Evolutionary conservation across 352 stramenopile species (phyloP).

Genomic region (Phytophthora pluvialis): DNA sequence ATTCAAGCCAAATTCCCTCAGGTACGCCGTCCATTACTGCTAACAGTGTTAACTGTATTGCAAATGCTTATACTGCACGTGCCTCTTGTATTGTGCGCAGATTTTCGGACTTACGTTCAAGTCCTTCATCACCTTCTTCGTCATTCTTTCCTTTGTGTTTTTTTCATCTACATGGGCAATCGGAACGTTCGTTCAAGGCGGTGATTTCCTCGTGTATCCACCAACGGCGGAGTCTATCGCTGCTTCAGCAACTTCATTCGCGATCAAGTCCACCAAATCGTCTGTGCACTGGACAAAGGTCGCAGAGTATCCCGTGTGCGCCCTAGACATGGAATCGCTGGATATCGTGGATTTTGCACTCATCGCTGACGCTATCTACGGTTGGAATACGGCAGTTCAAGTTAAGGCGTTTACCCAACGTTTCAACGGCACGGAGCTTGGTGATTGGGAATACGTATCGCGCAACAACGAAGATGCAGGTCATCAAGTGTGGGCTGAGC

Average conservation of each 20-base stretch:
- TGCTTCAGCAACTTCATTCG: constrained; percentile 24
- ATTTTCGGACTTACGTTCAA: constrained; percentile 89
- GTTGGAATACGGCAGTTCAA: constrained; percentile 80
- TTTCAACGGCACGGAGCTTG: constrained; percentile 80
- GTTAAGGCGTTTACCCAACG: constrained; percentile 76
- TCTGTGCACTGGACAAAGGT: constrained; percentile 48
- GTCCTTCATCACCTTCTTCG: constrained; percentile 86
- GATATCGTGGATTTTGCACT: constrained; percentile 88
- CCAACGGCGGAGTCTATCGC: constrained; percentile 37
- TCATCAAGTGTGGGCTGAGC: constrained; percentile 87
- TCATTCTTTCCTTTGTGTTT: constrained; percentile 87
- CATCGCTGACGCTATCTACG: constrained; percentile 84
- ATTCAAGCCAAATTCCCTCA: constrained; percentile 87
- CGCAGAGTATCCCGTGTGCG: constrained; percentile 83
- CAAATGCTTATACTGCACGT: constrained; percentile 8
- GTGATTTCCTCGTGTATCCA: constrained; percentile 82
- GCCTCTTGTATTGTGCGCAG: constrained; percentile 23
- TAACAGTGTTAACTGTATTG: not conserved
- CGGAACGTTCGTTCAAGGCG: constrained; percentile 86
- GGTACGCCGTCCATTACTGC: constrained; percentile 23
- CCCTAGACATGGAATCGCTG: constrained; percentile 63
- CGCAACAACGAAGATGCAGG: constrained; percentile 69
- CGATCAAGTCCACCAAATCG: constrained; percentile 10
- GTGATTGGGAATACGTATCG: constrained; percentile 77
- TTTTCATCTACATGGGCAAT: constrained; percentile 90